Base-by-base conservation (phyloP, 768 basidiomycete species). In the Crassisporium funariophilum region DNA sequence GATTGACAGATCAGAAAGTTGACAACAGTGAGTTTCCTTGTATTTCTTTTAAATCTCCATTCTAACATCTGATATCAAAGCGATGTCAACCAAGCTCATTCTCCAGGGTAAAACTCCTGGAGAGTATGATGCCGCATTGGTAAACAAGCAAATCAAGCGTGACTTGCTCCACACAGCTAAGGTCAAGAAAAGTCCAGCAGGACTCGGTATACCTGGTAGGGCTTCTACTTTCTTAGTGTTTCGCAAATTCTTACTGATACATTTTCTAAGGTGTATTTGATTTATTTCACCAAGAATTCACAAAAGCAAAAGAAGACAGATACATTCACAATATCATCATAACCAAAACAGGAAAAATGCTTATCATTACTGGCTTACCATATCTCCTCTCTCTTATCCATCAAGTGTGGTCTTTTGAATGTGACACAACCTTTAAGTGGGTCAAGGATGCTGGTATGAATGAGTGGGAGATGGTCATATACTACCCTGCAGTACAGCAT, bases 391-490 rank as follows among this genome's bases (percentile, higher is more conserved):
- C 11, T 9, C 35, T 37, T 17, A 2, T 37, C 16, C 35, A 37
- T 4, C 10, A 37, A 3, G 35, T 37, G 20, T 11, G 10, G 9
- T 37, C 35, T 9, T 37, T 37, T 4, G 4, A 37, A 20, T 37
- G 35, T 37, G 35, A 37, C 3, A 17, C 16, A 15, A 37, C 35
- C 16, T 37, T 37, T 20, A 37, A 37, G 35, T 20, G 4, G 2
- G 4, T 37, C 35, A 33, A 33, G 31, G 31, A 33, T 33, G 9
- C 16, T 11, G 11, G 9, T 20, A 10, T 37, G 2, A 37, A 37
- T 17, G 35, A 37, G 20, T 37, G 35, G 35, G 35, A 37, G 16
- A 37, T 37, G 35, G 35, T 37, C 10, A 37, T 37, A 2, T 37
- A 37, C 20, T 37, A 37, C 16, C 35, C 16, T 9, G 10, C 2